Evolutionary conservation across 331 rosid genomes (phyloP).

Genomic region (Arachis monticola): DNA sequence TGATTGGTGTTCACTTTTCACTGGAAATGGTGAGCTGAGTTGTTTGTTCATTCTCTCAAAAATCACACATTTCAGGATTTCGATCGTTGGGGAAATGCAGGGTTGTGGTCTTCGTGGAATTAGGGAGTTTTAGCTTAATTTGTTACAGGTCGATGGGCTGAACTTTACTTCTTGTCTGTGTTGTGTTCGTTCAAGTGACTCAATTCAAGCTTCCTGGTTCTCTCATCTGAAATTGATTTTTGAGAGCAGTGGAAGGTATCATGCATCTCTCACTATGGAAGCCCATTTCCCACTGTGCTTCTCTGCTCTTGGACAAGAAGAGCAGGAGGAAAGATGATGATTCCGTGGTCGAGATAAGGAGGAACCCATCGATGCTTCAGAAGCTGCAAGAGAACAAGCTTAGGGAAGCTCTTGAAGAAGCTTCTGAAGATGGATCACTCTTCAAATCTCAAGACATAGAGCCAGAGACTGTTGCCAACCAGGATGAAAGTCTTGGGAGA

Average conservation of each 20-base stretch:
- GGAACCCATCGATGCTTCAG: slow-evolving; percentile 73
- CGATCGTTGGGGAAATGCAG: too few relatives aligned
- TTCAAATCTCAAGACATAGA: slow-evolving; percentile 78
- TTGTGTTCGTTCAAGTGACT: slow-evolving; percentile 20
- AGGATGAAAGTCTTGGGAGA: slow-evolving; percentile 69
- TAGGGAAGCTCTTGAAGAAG: slow-evolving; percentile 97
- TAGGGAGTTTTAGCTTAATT: slow-evolving; percentile 41
- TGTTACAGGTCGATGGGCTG: slow-evolving; percentile 52
- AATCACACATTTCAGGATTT: too few relatives aligned
- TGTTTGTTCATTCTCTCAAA: too few relatives aligned
- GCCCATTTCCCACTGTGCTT: slow-evolving; percentile 92
- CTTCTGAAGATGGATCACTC: slow-evolving; percentile 91
- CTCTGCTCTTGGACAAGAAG: slow-evolving; percentile 93
- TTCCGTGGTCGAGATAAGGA: slow-evolving; percentile 51
- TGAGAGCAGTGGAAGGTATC: slow-evolving; percentile 41
- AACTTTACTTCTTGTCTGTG: neutral
- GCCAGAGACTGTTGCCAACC: slow-evolving; percentile 59
- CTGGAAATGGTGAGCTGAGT: slow-evolving; percentile 16
- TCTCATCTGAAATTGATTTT: slow-evolving; percentile 34
- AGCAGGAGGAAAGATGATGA: slow-evolving; percentile 68
- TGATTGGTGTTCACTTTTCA: slow-evolving; percentile 32
- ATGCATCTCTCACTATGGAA: slow-evolving; percentile 99
- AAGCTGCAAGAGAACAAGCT: slow-evolving; percentile 90
- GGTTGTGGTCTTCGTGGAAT: slow-evolving; percentile 27
- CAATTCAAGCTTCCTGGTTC: slow-evolving; percentile 5